Evolutionary conservation across 352 stramenopile species (phyloP).

Genomic region (Halophytophthora batemanensis): DNA sequence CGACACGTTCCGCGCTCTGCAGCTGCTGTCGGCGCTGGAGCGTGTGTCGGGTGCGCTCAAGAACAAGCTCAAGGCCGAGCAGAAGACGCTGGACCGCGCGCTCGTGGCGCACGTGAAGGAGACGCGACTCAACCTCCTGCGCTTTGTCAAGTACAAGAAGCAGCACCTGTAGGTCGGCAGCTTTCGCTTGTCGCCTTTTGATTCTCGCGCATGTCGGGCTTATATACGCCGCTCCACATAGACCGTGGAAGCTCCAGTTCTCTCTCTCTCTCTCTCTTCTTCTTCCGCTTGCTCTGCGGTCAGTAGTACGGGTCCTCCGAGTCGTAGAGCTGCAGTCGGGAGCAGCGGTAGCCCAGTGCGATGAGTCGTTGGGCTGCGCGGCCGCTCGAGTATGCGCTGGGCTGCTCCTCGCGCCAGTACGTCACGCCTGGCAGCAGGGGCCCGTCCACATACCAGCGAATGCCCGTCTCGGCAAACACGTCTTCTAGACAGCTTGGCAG

Average conservation of each 20-base stretch:
- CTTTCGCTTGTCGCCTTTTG: not conserved
- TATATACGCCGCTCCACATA: no score
- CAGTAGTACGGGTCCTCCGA: conserved; percentile 45
- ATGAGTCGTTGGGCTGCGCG: conserved; percentile 64
- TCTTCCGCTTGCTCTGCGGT: not conserved
- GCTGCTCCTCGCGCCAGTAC: conserved; percentile 51
- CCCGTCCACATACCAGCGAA: conserved; percentile 80
- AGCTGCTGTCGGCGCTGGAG: conserved; percentile 68
- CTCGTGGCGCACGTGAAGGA: conserved; percentile 84
- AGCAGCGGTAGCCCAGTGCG: conserved; percentile 68
- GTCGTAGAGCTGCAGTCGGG: conserved; percentile 66
- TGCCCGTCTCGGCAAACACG: conserved; percentile 75
- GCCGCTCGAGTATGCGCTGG: conserved; percentile 38
- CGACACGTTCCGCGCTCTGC: conserved; percentile 57
- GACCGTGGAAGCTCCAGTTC: no score
- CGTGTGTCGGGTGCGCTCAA: conserved; percentile 56
- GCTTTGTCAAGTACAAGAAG: conserved; percentile 93
- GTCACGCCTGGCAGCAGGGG: conserved; percentile 46
- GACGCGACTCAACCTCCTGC: conserved; percentile 80
- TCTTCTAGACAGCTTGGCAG: conserved; percentile 69
- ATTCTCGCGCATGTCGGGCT: no score
- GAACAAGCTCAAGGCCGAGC: conserved; percentile 71
- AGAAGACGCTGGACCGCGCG: conserved; percentile 74
- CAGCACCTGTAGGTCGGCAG: conserved; percentile 61
- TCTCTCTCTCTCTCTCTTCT: not conserved